These are phyloP conservation scores for Boletales sp. DNA, from an alignment of 768 basidiomycete genomes.

Conservation along the genomic window DNA sequence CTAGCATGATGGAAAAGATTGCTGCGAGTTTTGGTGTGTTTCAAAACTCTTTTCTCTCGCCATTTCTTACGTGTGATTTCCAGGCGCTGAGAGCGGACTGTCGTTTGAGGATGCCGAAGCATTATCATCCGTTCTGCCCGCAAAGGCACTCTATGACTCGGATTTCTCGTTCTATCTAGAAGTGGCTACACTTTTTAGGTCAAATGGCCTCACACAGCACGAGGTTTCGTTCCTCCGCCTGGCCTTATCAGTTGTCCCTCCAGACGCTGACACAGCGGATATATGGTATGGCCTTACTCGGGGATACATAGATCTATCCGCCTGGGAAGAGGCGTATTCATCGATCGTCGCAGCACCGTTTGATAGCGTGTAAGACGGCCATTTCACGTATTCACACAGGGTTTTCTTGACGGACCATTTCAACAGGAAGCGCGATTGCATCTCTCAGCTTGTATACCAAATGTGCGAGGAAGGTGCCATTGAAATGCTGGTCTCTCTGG, in stretches of 20 bases:
- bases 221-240: slow-evolving; percentile 76
- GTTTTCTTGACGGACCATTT: slow-evolving; percentile 8
- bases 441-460: slow-evolving; percentile 77
- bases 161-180: slow-evolving; percentile 77
- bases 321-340: slow-evolving; percentile 87
- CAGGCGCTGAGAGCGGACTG: slow-evolving; percentile 48
- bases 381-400: slow-evolving; percentile 4
- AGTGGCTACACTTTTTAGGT: slow-evolving; percentile 70
- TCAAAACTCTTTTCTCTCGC: slow-evolving; percentile 2
- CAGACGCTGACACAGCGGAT: slow-evolving; percentile 52
- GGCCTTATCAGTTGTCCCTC: slow-evolving; percentile 68
- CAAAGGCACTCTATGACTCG: slow-evolving; percentile 51
- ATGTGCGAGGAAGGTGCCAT: slow-evolving; percentile 92
- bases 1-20: slow-evolving; percentile 65
- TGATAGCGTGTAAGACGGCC: slow-evolving; percentile 66
- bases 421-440: slow-evolving; percentile 74
- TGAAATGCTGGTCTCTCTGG: slow-evolving; percentile 72
- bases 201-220: slow-evolving; percentile 47
- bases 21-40: slow-evolving; percentile 71
- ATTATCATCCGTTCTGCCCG: slow-evolving; percentile 58
- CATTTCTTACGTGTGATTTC: slow-evolving; percentile 6
- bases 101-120: slow-evolving; percentile 62
- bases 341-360: slow-evolving; percentile 71
- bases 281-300: slow-evolving; percentile 80
- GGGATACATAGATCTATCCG: slow-evolving; percentile 65